Evolutionary conservation across 768 basidiomycete species (phyloP).

Genomic region (Russula abietina): DNA sequence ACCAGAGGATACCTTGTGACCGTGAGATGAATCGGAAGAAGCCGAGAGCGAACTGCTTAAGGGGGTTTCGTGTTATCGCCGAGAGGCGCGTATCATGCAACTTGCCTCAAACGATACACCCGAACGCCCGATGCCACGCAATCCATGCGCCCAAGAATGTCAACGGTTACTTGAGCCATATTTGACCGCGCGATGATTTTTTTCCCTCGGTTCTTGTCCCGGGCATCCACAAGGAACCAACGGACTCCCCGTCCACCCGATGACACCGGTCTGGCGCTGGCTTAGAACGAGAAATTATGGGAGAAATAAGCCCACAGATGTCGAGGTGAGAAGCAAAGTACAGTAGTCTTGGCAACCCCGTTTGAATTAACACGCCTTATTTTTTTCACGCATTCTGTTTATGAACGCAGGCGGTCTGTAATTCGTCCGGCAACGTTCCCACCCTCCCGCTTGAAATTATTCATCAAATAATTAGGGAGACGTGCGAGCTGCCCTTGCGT

Average conservation of each 20-base stretch:
- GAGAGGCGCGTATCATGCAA: background rate
- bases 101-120: background rate
- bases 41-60: background rate
- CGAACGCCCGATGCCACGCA: background rate
- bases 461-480: constrained; percentile 9
- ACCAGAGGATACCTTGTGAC: too few relatives aligned
- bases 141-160: background rate
- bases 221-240: background rate
- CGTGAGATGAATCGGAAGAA: background rate
- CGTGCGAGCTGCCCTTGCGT: constrained; percentile 9
- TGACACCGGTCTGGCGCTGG: constrained; percentile 5
- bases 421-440: background rate
- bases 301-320: background rate
- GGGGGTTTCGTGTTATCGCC: too few relatives aligned
- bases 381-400: background rate
- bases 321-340: background rate
- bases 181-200: background rate
- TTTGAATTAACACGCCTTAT: background rate
- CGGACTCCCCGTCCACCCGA: background rate
- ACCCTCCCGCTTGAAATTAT: constrained; percentile 14
- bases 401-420: background rate
- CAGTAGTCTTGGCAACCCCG: constrained; percentile 1
- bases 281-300: background rate
- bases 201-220: background rate
- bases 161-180: background rate